Conservation (phyloP, 768 basidiomycete species). For the Flagelloscypha sp. region DNA sequence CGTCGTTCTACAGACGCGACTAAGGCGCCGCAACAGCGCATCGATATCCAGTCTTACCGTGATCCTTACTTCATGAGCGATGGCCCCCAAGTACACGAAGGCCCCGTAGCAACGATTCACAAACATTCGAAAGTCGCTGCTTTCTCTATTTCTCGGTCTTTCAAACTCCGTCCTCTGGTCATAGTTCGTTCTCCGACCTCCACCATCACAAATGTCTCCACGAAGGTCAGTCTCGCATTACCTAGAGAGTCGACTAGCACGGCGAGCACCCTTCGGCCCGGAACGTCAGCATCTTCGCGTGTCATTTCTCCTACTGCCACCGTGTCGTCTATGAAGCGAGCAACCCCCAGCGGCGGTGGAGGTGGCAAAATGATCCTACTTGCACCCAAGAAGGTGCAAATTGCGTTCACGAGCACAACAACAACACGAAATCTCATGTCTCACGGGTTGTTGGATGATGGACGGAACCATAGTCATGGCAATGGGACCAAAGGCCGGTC, state of each 20-base stretch:
- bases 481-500: constrained; percentile 21
- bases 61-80: constrained; percentile 34
- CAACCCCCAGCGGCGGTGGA: too few relatives aligned
- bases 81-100: constrained; percentile 30
- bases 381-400: constrained; percentile 69
- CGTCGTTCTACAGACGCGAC: constrained; percentile 37
- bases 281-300: background rate
- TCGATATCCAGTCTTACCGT: constrained; percentile 50
- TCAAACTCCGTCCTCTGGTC: too few relatives aligned
- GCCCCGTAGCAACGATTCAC: constrained; percentile 65
- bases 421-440: constrained; percentile 61
- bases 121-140: constrained; percentile 75
- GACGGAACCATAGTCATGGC: constrained; percentile 19
- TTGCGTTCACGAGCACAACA: constrained; percentile 68
- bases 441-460: constrained; percentile 56
- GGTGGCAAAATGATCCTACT: constrained; percentile 56
- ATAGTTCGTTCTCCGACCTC: too few relatives aligned
- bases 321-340: too few relatives aligned
- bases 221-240: too few relatives aligned
- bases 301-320: too few relatives aligned
- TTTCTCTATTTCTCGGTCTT: constrained; percentile 70
- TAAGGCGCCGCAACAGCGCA: constrained; percentile 60
- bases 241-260: too few relatives aligned
- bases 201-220: too few relatives aligned
- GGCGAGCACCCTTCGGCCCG: background rate